Percentiles rank a stretch among this genome's conserved stretches.
Conservation (phyloP, 1,284 basidiomycete species). For the Retiboletus flavoniger region DNA sequence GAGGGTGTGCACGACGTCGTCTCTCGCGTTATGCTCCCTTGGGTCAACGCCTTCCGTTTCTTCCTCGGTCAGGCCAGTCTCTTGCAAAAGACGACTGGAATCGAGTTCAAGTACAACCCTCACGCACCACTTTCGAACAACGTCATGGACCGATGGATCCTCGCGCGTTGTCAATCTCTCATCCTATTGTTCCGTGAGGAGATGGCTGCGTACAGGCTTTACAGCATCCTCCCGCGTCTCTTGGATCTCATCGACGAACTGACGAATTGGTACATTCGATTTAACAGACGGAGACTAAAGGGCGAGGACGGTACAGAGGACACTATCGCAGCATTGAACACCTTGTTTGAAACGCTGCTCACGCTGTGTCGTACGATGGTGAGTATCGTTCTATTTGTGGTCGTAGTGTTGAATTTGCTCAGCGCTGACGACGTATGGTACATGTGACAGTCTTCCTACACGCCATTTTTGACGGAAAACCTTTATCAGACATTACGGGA, state of each 20-base stretch:
- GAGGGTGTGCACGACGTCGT: slow-evolving; percentile 97
- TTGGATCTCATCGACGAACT: slow-evolving; percentile 93
- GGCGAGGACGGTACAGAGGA: slow-evolving; percentile 93
- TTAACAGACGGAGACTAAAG: slow-evolving; percentile 95
- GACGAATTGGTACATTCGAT: slow-evolving; percentile 99
- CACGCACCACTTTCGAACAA: slow-evolving; percentile 85
- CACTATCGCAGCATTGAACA: slow-evolving; percentile 88
- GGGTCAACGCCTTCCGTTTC: slow-evolving; percentile 99
- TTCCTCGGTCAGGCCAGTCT: slow-evolving; percentile 95
- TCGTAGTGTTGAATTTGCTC: slow-evolving; percentile 4
- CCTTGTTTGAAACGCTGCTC: slow-evolving; percentile 92
- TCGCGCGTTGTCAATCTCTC: slow-evolving; percentile 95
- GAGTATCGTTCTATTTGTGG: slow-evolving; percentile 23
- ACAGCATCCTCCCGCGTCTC: slow-evolving; percentile 95
- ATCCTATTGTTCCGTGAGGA: slow-evolving; percentile 91
- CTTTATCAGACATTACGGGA: slow-evolving; percentile 89
- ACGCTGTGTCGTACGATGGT: slow-evolving; percentile 96
- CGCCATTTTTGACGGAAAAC: slow-evolving; percentile 97
- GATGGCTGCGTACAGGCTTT: slow-evolving; percentile 98
- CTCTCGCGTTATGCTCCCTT: slow-evolving; percentile 93
- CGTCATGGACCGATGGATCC: slow-evolving; percentile 99
- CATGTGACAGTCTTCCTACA: slow-evolving; percentile 83
- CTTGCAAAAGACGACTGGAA: slow-evolving; percentile 78
- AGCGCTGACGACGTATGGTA: slow-evolving; percentile 14
- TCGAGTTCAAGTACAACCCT: slow-evolving; percentile 86